A percentile compares a stretch with the other conserved stretches of the same genome.
Evolutionary conservation across 805 yeast genomes (phyloP).

Genomic region (Suhomyces pyralidae): DNA sequence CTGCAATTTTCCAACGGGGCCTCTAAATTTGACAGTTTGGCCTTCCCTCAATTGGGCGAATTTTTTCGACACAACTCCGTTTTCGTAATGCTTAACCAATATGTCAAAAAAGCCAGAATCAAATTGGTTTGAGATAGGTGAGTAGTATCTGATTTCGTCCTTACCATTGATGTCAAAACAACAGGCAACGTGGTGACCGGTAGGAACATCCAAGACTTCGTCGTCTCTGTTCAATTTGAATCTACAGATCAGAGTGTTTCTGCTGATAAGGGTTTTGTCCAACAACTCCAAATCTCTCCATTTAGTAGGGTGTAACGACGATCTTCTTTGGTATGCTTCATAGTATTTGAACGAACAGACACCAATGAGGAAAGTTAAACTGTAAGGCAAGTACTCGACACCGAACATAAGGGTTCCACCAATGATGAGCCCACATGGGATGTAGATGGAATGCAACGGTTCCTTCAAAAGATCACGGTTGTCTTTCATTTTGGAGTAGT

Average conservation of each 20-base stretch:
- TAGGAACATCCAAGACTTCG: constrained; percentile 63
- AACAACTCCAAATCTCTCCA: constrained; percentile 68
- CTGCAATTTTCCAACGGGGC: constrained; percentile 74
- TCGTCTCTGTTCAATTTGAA: constrained; percentile 60
- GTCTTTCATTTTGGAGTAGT: constrained; percentile 25
- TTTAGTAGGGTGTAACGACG: constrained; percentile 46
- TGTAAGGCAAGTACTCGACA: constrained; percentile 47
- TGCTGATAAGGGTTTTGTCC: constrained; percentile 71
- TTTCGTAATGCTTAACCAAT: constrained; percentile 69
- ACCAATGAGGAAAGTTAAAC: constrained; percentile 32
- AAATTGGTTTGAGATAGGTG: constrained; percentile 69
- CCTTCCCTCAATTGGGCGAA: constrained; percentile 66
- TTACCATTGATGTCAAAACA: constrained; percentile 47
- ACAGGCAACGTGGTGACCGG: constrained; percentile 74
- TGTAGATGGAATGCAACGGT: constrained; percentile 73
- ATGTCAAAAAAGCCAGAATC: constrained; percentile 76
- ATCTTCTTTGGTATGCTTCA: constrained; percentile 42
- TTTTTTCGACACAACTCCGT: constrained; percentile 65
- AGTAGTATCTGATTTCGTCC: constrained; percentile 63
- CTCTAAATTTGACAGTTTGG: constrained; percentile 65
- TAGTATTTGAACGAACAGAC: constrained; percentile 34
- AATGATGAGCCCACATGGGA: constrained; percentile 60
- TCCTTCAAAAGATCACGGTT: constrained; percentile 57
- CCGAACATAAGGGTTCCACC: constrained; percentile 59
- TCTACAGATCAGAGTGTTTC: constrained; percentile 70